Evolutionary conservation across 2,329 filamentous ascomycete genomes (phyloP).

Genomic region (Penicillium glabrum): DNA sequence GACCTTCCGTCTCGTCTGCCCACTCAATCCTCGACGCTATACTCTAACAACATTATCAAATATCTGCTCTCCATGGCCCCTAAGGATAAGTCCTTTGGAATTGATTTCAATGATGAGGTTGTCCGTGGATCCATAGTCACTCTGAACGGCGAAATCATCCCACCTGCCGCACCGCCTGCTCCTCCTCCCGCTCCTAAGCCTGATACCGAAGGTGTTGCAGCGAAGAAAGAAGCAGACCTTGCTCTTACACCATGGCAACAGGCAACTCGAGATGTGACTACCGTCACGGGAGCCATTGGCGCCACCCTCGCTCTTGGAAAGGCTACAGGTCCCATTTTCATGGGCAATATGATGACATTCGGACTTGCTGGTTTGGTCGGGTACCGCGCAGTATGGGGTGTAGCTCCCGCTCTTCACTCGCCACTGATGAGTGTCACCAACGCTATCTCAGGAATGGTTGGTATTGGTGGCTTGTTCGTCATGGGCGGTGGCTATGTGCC

Average conservation of each 20-base stretch:
- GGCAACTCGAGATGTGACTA: constrained; percentile 70
- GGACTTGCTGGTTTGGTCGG: constrained; percentile 80
- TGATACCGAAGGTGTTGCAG: constrained; percentile 50
- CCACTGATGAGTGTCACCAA: constrained; percentile 93
- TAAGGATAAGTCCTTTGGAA: constrained; percentile 73
- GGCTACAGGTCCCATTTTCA: constrained; percentile 77
- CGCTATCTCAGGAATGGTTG: constrained; percentile 89
- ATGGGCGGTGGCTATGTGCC: constrained; percentile 80
- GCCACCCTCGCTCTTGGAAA: constrained; percentile 75
- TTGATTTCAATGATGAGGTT: constrained; percentile 81
- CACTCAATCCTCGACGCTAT: constrained; percentile 84
- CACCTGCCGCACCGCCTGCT: constrained; percentile 69
- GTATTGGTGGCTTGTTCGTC: constrained; percentile 83
- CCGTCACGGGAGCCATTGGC: constrained; percentile 76
- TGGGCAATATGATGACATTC: constrained; percentile 85
- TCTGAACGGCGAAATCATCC: constrained; percentile 71
- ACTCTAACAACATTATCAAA: constrained; percentile 93
- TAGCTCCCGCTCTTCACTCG: constrained; percentile 78
- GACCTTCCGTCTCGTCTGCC: constrained; percentile 83
- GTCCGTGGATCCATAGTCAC: constrained; percentile 83
- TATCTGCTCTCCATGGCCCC: constrained; percentile 79
- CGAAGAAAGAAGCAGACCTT: constrained; percentile 58
- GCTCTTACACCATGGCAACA: constrained; percentile 81
- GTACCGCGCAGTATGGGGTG: constrained; percentile 86
- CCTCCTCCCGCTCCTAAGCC: constrained; percentile 55